Percentiles rank a stretch among this genome's conserved stretches.
Evolutionary conservation across 2,329 filamentous ascomycete species (phyloP).

Genomic region (Fusarium sororula): DNA sequence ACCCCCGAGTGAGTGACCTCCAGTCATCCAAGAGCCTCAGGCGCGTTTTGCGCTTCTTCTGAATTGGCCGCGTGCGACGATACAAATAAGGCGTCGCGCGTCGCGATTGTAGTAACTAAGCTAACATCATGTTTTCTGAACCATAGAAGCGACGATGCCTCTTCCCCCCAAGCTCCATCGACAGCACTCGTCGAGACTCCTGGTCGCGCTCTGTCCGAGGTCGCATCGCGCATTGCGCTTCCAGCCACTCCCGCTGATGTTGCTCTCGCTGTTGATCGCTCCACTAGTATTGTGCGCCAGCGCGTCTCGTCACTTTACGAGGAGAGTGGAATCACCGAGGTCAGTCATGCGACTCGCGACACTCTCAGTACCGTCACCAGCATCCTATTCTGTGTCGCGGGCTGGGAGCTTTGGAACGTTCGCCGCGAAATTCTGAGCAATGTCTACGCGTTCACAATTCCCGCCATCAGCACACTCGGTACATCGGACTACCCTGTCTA

Average conservation of each 20-base stretch:
- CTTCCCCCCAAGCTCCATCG: conserved; percentile 47
- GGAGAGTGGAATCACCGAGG: conserved; percentile 72
- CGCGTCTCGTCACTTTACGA: conserved; percentile 72
- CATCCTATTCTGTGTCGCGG: conserved; percentile 73
- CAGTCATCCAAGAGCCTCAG: not conserved
- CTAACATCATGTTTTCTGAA: conserved; percentile 22
- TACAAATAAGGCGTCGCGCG: not conserved
- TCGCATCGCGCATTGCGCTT: conserved; percentile 71
- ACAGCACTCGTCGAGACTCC: conserved; percentile 60
- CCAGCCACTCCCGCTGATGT: conserved; percentile 84
- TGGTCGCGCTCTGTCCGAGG: conserved; percentile 61
- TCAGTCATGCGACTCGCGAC: conserved; percentile 72
- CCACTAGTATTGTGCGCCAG: conserved; percentile 71
- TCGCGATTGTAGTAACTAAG: not conserved
- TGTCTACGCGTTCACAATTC: conserved; percentile 77
- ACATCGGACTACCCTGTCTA: conserved; percentile 69
- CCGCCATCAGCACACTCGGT: conserved; percentile 65
- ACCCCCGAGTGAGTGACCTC: conserved; percentile 55
- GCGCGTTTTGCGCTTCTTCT: conserved; percentile 22
- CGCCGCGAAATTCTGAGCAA: conserved; percentile 76
- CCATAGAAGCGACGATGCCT: conserved; percentile 43
- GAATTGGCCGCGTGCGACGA: conserved; percentile 8
- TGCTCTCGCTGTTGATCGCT: conserved; percentile 78
- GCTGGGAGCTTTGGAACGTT: conserved; percentile 76
- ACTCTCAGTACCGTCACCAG: conserved; percentile 76